A percentile compares a stretch with the other conserved stretches of the same genome.
These are phyloP conservation scores for Aspergillus flavus DNA, from an alignment of 2,329 filamentous ascomycete species.

Conservation along the genomic window DNA sequence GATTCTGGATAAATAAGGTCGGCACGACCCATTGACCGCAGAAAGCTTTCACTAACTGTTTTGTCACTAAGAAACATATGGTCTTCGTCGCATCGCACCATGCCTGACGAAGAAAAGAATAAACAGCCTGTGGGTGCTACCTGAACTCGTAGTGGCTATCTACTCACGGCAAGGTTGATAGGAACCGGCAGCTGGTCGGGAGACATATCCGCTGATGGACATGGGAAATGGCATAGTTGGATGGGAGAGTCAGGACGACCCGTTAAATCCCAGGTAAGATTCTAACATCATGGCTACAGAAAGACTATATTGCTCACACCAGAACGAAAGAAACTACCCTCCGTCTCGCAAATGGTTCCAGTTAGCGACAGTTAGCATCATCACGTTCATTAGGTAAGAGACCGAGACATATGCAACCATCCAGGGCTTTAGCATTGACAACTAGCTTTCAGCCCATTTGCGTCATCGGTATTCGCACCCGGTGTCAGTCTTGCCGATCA, in stretches of 20 bases:
- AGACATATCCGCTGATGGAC: neutral
- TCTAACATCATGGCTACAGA: no score
- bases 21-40: no score
- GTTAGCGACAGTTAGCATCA: conserved; percentile 12
- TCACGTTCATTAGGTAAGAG: conserved; percentile 17
- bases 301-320: neutral
- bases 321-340: conserved; percentile 10
- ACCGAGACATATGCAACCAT: no score
- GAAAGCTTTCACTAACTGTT: no score
- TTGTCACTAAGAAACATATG: no score
- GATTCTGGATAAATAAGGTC: no score
- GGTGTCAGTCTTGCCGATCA: conserved; percentile 6
- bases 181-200: neutral
- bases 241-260: conserved; percentile 3
- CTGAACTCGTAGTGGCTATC: neutral
- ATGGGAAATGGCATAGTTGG: neutral
- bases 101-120: neutral
- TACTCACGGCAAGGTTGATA: neutral
- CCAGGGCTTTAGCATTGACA: neutral
- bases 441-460: conserved; percentile 10
- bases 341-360: conserved; percentile 14
- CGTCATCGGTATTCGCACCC: conserved; percentile 17
- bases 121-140: neutral
- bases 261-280: neutral
- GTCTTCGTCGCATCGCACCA: neutral